phyloP scores from a whole-genome alignment of 1,284 basidiomycete genomes.

The Papiliotrema laurentii region DNA sequence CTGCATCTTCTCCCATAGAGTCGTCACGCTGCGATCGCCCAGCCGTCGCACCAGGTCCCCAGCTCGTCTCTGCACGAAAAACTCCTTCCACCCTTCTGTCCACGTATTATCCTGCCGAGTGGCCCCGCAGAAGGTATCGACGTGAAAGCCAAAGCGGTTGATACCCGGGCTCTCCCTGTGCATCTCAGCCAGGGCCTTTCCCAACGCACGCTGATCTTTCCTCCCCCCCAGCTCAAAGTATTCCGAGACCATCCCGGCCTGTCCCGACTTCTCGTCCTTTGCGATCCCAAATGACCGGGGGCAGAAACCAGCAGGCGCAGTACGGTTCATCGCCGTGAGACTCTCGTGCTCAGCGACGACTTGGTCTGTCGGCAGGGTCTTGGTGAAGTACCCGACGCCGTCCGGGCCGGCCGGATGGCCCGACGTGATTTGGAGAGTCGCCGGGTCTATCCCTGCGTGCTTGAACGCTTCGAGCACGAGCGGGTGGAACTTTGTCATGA shows the following conservation, averaged over 20 bases:
- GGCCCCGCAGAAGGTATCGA: conserved; percentile 74
- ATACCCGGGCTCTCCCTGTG: conserved; percentile 18
- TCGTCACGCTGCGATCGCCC: conserved; percentile 52
- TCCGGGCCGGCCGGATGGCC: background rate
- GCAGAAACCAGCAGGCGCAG: conserved; percentile 60
- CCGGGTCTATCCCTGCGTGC: conserved; percentile 12
- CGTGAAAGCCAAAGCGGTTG: conserved; percentile 64
- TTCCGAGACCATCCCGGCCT: conserved; percentile 62
- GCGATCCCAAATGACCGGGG: conserved; percentile 61
- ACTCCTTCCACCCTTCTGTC: conserved; percentile 64
- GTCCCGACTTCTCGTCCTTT: conserved; percentile 39
- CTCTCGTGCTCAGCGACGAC: conserved; percentile 68
- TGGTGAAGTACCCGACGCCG: conserved; percentile 22
- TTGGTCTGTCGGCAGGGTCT: conserved; percentile 48
- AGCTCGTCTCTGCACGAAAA: conserved; percentile 60
- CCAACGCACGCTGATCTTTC: conserved; percentile 50
- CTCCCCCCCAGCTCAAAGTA: conserved; percentile 58
- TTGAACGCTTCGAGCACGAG: conserved; percentile 17
- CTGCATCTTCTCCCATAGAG: conserved; percentile 57
- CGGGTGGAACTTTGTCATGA: conserved; percentile 13
- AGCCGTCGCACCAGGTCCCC: conserved; percentile 55
- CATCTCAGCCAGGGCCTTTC: conserved; percentile 58
- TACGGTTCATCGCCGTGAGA: conserved; percentile 59
- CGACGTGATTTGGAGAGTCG: background rate
- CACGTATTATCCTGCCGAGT: conserved; percentile 72